phyloP scores from a whole-genome alignment of 2,329 filamentous ascomycete genomes.

The Monosporascus sp. region DNA sequence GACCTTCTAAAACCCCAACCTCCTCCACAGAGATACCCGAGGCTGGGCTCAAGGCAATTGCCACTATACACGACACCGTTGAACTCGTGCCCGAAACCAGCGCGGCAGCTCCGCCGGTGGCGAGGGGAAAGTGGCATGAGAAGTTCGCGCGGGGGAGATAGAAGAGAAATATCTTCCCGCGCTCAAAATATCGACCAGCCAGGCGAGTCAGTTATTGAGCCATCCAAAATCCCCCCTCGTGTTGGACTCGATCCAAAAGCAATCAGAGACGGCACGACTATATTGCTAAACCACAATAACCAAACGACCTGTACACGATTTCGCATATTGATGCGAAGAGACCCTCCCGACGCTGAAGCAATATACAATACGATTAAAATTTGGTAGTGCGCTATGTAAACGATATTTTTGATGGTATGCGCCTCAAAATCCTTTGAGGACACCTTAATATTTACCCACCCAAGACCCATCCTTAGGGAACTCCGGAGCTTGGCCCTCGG shows the following conservation, averaged over 20 bases:
- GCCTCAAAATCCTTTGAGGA: not conserved
- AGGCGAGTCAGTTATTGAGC: too few species aligned
- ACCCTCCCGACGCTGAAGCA: too few species aligned
- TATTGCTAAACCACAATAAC: too few species aligned
- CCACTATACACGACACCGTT: constrained; percentile 57
- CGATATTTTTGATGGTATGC: not conserved
- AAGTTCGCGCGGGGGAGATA: constrained; percentile 47
- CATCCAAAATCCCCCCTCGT: too few species aligned
- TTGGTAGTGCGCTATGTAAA: too few species aligned
- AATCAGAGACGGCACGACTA: too few species aligned
- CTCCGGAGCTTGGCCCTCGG: not conserved
- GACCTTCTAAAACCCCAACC: constrained; percentile 19
- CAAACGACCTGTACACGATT: too few species aligned
- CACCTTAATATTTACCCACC: not conserved
- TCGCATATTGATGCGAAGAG: too few species aligned
- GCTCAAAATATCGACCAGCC: too few species aligned
- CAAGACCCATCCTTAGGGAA: not conserved
- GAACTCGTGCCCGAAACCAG: constrained; percentile 47
- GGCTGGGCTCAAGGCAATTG: constrained; percentile 41
- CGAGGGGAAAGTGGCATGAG: constrained; percentile 56
- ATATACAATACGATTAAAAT: too few species aligned
- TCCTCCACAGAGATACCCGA: constrained; percentile 19
- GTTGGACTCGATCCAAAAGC: too few species aligned
- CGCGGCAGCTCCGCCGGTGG: constrained; percentile 21
- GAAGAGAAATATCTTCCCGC: not conserved